Evolutionary conservation across 768 basidiomycete genomes (phyloP).

Genomic region (Russula virescens): DNA sequence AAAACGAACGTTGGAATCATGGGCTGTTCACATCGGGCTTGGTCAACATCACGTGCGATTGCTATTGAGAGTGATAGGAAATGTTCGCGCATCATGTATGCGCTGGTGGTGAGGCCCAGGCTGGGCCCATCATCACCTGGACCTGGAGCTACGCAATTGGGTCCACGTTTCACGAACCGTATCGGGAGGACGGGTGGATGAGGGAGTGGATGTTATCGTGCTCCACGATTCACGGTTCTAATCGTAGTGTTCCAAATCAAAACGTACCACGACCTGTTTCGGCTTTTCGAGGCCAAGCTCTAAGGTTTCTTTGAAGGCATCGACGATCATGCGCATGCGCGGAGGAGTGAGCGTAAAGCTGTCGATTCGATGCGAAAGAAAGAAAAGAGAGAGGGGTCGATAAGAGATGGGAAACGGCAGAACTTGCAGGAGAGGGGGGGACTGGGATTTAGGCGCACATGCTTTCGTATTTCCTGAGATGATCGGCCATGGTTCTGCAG

Average conservation of each 20-base stretch:
- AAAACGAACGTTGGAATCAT: constrained; percentile 99
- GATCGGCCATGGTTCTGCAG: constrained; percentile 85
- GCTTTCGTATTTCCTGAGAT: constrained; percentile 84
- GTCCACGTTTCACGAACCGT: not conserved
- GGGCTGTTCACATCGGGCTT: constrained; percentile 44
- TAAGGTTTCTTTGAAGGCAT: constrained; percentile 89
- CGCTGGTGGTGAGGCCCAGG: not conserved
- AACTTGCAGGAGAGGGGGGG: not conserved
- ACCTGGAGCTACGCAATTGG: not conserved
- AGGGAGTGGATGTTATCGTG: not conserved
- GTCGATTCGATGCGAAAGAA: not conserved
- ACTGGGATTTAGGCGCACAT: constrained; percentile 46
- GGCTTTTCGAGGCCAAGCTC: constrained; percentile 80
- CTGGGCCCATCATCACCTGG: not conserved
- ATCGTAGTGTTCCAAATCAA: constrained; percentile 9
- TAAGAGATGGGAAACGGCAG: not conserved
- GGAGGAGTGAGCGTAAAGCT: constrained; percentile 87
- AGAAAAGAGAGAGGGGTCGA: not conserved
- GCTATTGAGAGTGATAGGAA: not conserved
- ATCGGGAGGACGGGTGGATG: not conserved
- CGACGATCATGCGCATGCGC: constrained; percentile 94
- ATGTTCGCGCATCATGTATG: not conserved
- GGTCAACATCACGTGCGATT: constrained; percentile 11
- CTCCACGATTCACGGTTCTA: not conserved
- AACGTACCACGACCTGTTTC: constrained; percentile 81